phyloP scores from a whole-genome alignment of 208 protist species.

The Entamoeba histolytica region DNA sequence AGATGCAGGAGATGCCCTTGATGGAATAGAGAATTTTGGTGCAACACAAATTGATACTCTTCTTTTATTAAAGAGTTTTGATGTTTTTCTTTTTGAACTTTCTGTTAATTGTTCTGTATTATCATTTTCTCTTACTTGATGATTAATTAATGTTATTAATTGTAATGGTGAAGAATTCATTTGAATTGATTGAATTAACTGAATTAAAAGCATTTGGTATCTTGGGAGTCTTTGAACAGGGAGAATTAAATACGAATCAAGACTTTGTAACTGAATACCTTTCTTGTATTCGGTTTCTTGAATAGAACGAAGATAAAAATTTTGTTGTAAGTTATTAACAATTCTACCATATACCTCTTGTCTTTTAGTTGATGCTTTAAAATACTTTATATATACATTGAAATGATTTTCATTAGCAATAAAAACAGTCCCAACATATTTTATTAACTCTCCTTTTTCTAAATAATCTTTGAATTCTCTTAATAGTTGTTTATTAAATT shows the following conservation, averaged over 20 bases:
- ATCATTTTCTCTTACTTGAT: neutral
- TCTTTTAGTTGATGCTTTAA: neutral
- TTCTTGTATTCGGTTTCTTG: neutral
- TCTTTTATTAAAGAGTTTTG: neutral
- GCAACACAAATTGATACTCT: too few relatives aligned
- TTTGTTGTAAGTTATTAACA: too few relatives aligned
- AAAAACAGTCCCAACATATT: neutral
- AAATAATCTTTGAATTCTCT: neutral
- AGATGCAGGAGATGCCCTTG: neutral
- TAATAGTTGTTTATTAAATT: neutral
- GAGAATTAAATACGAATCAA: neutral
- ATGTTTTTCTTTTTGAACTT: neutral
- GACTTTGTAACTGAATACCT: neutral
- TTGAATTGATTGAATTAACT: neutral
- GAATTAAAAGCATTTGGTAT: neutral
- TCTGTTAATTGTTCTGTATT: neutral
- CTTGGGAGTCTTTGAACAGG: neutral
- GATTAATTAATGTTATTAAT: neutral
- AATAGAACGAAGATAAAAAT: neutral
- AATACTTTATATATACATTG: neutral
- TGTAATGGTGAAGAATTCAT: neutral
- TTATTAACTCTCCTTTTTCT: neutral
- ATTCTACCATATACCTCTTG: neutral
- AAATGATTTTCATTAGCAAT: neutral
- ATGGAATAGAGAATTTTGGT: neutral